Base-by-base conservation (phyloP, 768 basidiomycete genomes). In the Termitomyces sp. region DNA sequence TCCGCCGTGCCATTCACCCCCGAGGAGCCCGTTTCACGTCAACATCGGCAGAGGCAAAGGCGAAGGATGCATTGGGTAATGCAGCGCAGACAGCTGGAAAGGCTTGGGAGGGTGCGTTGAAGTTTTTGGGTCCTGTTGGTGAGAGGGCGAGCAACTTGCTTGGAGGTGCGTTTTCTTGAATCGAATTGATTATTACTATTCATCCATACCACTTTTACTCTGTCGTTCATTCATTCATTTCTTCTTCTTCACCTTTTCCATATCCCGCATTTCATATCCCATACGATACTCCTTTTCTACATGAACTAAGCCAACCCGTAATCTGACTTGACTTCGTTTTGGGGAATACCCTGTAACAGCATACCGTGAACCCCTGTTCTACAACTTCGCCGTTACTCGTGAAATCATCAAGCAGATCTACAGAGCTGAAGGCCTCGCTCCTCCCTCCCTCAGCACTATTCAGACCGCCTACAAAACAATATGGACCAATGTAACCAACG, bases 371-470 rank as follows among this genome's bases (percentile, higher is more conserved):
- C 91, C 91, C 5, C 65, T 94, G 33, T 56, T 81, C 27, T 94
- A 93, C 77, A 93, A 94, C 75, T 73, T 89, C 27, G 66, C 85
- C 50, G 90, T 95, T 45, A 76, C 82, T 18, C 83, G 85, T 50
- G 91, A 94, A 65, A 61, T 96, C 46, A 64, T 81, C 50, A 90
- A 89, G 72, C 85, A 88, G 57, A 75, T 92, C 50, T 91, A 91
- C 70, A 64, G 81, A 51, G 77, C 80, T 36, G 90, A 92, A 70
- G 83, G 75, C 57, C 83, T 90, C 52, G 77, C 80, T 52, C 91
- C 89, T 11, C 93, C 92, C 13, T 78, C 80, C 25, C 51, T 86
- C 20, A 69, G 75, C 22, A 69, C 82, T 38, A 64, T 89, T 64
- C 72, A 75, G 27, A 71, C 73, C 32, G 83, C 83, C 25, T 94